A percentile compares a stretch with the other conserved stretches of the same genome.
phyloP scores from a whole-genome alignment of 495 filamentous ascomycete species.

The Eremomyces bilateralis region DNA sequence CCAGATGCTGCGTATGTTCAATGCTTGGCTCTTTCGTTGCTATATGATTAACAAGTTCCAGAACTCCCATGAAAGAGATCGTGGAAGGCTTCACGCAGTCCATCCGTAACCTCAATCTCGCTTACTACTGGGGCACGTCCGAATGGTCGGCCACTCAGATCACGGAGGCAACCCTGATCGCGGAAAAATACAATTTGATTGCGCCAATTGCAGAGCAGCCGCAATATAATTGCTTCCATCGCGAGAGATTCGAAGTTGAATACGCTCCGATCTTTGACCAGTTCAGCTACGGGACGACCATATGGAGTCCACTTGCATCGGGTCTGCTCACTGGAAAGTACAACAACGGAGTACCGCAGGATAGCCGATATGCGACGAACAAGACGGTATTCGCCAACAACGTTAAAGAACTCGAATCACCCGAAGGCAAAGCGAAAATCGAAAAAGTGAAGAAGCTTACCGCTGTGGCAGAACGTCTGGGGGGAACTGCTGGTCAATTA shows the following conservation, averaged over 20 bases:
- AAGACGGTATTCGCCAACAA: constrained; percentile 16
- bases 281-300: constrained; percentile 22
- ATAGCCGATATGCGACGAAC: constrained; percentile 21
- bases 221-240: constrained; percentile 33
- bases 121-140: constrained; percentile 32
- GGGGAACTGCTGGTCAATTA: constrained; percentile 16
- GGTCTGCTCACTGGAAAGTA: constrained; percentile 23
- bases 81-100: constrained; percentile 28
- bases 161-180: constrained; percentile 29
- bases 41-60: constrained; percentile 2
- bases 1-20: constrained; percentile 19
- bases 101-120: constrained; percentile 24
- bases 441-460: constrained; percentile 22
- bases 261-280: constrained; percentile 21
- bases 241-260: constrained; percentile 29
- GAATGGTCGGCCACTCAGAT: constrained; percentile 35
- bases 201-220: constrained; percentile 36
- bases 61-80: constrained; percentile 27
- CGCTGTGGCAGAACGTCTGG: constrained; percentile 19
- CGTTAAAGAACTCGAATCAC: constrained; percentile 14
- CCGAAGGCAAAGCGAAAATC: constrained; percentile 21
- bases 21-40: neutral
- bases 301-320: constrained; percentile 22
- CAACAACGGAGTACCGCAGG: constrained; percentile 23
- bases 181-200: constrained; percentile 34